Evolutionary conservation across 2,329 filamentous ascomycete species (phyloP).

Genomic region (Apiospora sp.): DNA sequence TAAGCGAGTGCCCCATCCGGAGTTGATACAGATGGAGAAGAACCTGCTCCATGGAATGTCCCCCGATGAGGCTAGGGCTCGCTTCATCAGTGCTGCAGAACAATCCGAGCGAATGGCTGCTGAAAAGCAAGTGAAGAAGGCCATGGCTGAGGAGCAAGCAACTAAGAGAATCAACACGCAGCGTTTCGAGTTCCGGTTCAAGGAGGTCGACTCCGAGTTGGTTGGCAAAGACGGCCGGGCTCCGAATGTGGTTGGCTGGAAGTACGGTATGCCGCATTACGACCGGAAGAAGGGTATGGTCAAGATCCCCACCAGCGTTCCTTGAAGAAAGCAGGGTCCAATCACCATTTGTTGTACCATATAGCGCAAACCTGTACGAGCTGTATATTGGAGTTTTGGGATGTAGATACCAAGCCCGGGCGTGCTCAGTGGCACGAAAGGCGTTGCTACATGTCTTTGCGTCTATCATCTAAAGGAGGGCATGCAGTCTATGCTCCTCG

Average conservation of each 20-base stretch:
- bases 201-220: constrained; percentile 63
- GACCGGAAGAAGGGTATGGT: constrained; percentile 70
- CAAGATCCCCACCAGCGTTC: constrained; percentile 73
- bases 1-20: constrained; percentile 66
- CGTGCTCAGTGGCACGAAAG: neutral
- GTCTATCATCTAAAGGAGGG: constrained; percentile 7
- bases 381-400: constrained; percentile 24
- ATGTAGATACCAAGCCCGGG: constrained; percentile 4
- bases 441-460: neutral
- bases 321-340: constrained; percentile 44
- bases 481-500: neutral
- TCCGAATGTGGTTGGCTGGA: constrained; percentile 62
- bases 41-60: constrained; percentile 50
- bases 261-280: constrained; percentile 69
- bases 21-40: constrained; percentile 65
- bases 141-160: constrained; percentile 43
- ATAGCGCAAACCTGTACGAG: constrained; percentile 24
- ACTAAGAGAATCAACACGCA: constrained; percentile 56
- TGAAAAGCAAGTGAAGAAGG: constrained; percentile 45
- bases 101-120: constrained; percentile 54
- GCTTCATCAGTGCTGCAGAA: constrained; percentile 49
- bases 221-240: constrained; percentile 63
- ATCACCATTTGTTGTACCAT: constrained; percentile 31
- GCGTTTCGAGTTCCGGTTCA: constrained; percentile 71
- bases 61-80: constrained; percentile 46